phyloP scores from a whole-genome alignment of 345 rosid genomes.

The Ceriops zippeliana region DNA sequence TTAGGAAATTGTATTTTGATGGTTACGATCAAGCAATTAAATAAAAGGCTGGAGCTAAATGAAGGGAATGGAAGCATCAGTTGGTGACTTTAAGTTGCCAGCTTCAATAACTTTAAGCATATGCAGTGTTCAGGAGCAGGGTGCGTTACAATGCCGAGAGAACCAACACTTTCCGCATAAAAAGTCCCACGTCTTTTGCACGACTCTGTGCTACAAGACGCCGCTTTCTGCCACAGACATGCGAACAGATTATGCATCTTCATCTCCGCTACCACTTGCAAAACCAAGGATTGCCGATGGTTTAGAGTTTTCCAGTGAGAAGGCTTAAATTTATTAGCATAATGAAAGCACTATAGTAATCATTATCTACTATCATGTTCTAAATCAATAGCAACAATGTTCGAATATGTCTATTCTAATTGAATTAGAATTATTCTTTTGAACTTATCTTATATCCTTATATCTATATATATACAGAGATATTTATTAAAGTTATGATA shows the following conservation, averaged over 20 bases:
- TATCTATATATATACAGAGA: too few species aligned
- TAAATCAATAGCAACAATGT: not conserved
- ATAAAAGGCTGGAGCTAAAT: too few species aligned
- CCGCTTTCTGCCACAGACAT: conserved; percentile 50
- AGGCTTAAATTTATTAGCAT: conserved; percentile 3
- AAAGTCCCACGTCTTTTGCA: conserved; percentile 55
- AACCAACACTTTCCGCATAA: conserved; percentile 58
- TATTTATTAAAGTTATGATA: too few species aligned
- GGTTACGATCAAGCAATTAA: too few species aligned
- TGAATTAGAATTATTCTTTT: too few species aligned
- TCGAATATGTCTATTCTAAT: too few species aligned
- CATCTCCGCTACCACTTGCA: conserved; percentile 41
- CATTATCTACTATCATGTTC: not conserved
- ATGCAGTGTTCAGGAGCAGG: not conserved
- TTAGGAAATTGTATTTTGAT: too few species aligned
- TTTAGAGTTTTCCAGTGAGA: not conserved
- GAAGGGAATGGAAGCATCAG: too few species aligned
- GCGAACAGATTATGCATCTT: conserved; percentile 46
- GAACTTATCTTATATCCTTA: too few species aligned
- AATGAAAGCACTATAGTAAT: not conserved
- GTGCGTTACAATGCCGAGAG: conserved; percentile 46
- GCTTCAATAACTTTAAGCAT: conserved; percentile 1
- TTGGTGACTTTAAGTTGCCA: not conserved
- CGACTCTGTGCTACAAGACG: conserved; percentile 46
- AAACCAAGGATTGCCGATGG: conserved; percentile 31